These are phyloP conservation scores for Eucalyptus guilfoylei DNA, from an alignment of 345 rosid genomes.

Conservation along the genomic window DNA sequence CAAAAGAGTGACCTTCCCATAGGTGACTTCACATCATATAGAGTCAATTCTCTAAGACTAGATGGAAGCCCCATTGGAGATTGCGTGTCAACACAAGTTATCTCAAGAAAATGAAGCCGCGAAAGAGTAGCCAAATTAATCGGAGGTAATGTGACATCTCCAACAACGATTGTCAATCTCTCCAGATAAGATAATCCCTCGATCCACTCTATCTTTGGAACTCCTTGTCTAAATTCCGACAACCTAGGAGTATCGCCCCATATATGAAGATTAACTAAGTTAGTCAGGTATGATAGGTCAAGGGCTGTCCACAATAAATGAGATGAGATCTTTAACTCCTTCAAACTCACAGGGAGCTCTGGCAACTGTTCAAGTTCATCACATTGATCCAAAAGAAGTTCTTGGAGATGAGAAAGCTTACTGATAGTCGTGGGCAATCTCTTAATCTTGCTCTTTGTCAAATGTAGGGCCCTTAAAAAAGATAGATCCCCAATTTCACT, in stretches of 20 bases:
- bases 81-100: neutral
- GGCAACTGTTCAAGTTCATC: no score
- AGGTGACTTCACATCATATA: neutral
- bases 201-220: neutral
- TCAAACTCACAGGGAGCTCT: no score
- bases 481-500: no score
- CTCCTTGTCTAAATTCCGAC: neutral
- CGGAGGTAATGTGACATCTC: neutral
- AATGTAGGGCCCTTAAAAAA: accelerated
- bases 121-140: neutral
- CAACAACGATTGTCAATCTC: neutral
- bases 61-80: neutral
- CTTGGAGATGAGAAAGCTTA: no score
- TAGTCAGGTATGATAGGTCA: neutral
- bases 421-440: no score
- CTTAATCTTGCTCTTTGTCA: no score
- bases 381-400: no score
- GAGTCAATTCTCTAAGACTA: accelerated
- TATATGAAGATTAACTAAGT: neutral
- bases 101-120: accelerated
- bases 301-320: neutral
- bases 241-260: accelerated
- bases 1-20: neutral
- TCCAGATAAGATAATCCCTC: accelerated
- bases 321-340: no score